Evolutionary conservation across 768 basidiomycete genomes (phyloP), one percentile per base, ranked within the genome.

Genomic region (Boletales sp.): DNA sequence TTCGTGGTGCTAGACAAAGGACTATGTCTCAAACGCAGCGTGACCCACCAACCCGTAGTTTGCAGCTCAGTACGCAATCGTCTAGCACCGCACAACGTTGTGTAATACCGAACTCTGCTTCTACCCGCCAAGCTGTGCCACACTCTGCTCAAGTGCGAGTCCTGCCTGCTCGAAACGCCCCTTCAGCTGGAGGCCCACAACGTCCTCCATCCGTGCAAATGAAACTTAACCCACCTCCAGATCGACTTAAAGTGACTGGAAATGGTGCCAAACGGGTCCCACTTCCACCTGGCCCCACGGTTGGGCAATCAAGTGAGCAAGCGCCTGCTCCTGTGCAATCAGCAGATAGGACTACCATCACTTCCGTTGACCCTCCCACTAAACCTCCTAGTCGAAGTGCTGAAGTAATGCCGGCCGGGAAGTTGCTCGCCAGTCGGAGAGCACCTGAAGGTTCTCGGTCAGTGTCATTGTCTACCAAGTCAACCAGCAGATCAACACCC

Each of bases 261-360:
- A 62, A 62, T 38, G 67, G 69, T 24, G 69, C 67, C 9, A 57
- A 67, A 48, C 69, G 67, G 44, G 46, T 68, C 45, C 67, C 67
- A 9, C 62, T 70, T 45, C 67, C 65, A 17, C 9, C 61, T 14
- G 46, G 40, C 13, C 49, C 54, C 5, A 46, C 32, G 32, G 43
- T 32, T 13, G 51, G 27, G 10, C 45, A 40, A 5, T 5, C 47
- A 27, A 19, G 39, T 35, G 53, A 46, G 37, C 55, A 41, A 47
- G 40, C n/a, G 7, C 8, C 50, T 17, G 15, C 30, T 5, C 44
- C 32, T 46, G 18, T 17, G 50, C 47, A 29, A 17, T 52, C 40
- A 8, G 19, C 36, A 15, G 46, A 46, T 43, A 46, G 31, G 19
- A 31, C 43, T 10, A n/a, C 41, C n/a, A 27, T 14, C 14, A 14